Evolutionary conservation across 2,329 filamentous ascomycete genomes (phyloP).

Genomic region (Neonectria sp.): DNA sequence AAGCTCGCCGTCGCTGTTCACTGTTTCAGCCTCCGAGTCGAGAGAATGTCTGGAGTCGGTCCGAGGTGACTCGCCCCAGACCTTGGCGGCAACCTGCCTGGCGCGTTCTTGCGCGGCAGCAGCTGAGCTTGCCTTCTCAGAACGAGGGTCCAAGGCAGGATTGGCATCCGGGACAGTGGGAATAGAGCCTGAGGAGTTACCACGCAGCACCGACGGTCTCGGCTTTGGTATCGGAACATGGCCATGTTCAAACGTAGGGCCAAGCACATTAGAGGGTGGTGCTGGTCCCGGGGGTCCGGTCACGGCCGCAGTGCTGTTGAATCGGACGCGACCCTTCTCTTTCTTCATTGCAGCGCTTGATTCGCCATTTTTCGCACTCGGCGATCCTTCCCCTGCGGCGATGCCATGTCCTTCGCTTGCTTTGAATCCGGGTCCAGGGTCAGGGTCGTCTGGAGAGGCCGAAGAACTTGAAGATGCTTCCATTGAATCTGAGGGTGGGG

Average conservation of each 20-base stretch:
- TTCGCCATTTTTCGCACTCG: slow-evolving; percentile 31
- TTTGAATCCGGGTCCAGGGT: slow-evolving; percentile 36
- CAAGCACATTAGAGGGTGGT: slow-evolving; percentile 30
- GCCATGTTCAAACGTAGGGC: slow-evolving; percentile 35
- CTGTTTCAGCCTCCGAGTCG: slow-evolving; percentile 54
- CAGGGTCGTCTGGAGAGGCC: slow-evolving; percentile 40
- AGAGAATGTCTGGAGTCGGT: slow-evolving; percentile 55
- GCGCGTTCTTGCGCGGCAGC: slow-evolving; percentile 62
- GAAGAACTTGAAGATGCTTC: slow-evolving; percentile 36
- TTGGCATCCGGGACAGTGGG: slow-evolving; percentile 45
- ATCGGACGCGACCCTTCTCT: slow-evolving; percentile 64
- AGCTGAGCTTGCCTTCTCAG: slow-evolving; percentile 51
- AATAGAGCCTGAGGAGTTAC: slow-evolving; percentile 58
- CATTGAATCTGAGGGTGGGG: slow-evolving; percentile 30
- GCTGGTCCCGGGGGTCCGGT: slow-evolving; percentile 43
- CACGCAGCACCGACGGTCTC: slow-evolving; percentile 60
- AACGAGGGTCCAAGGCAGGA: slow-evolving; percentile 46
- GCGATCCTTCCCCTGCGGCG: slow-evolving; percentile 26
- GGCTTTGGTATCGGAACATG: slow-evolving; percentile 46
- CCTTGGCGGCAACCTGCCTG: slow-evolving; percentile 58
- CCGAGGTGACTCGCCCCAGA: slow-evolving; percentile 53
- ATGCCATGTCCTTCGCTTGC: background rate
- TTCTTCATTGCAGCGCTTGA: slow-evolving; percentile 45
- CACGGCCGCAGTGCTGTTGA: slow-evolving; percentile 61
- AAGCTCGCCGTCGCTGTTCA: slow-evolving; percentile 48